Evolutionary conservation across 2,329 filamentous ascomycete genomes (phyloP), one percentile per base, ranked within the genome.

Genomic region (Arthrobotrys iridis): DNA sequence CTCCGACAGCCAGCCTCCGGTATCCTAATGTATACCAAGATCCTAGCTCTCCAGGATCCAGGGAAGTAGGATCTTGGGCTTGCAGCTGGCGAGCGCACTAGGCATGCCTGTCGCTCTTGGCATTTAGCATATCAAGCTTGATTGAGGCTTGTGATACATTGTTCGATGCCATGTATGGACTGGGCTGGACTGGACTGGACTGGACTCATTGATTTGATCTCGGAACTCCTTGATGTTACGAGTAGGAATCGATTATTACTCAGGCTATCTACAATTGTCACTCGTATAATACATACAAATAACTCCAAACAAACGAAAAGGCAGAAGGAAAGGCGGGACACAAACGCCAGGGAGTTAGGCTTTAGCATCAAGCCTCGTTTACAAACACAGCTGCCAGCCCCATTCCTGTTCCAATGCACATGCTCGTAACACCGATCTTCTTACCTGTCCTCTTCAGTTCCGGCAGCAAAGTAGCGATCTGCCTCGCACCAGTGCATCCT

Each of bases 361-460:
- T n/a, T n/a, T n/a, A n/a, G n/a, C n/a, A 18, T 45, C 22, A 48
- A 92, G 96, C 71, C 86, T 97, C 93, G 2, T 93, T 92, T 78
- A 97, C 93, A 93, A 93, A 97, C 73, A 97, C 90, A 75, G 93
- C 93, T 68, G 93, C 93, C 93, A 97, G 96, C 60, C 94, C 94
- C 95, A 98, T 98, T 62, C 93, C 94, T 1, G 94, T 98, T 59
- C 94, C 95, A 57, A 98, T 85, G 82, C 95, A 99, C 95, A 98
- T 98, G 83, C 91, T 94, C 28, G 93, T 97, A 43, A 97, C 89
- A 59, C 95, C 95, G 76, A 98, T 85, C 87, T 91, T 91, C 86
- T 95, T 87, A 71, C 90, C 89, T 63, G 88, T 95, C 81, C 94
- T 86, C 86, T 88, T 91, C 79, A 98, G 84, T 87, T 98, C 94